phyloP scores from a whole-genome alignment of 768 basidiomycete genomes.

The Tulasnella sp. region DNA sequence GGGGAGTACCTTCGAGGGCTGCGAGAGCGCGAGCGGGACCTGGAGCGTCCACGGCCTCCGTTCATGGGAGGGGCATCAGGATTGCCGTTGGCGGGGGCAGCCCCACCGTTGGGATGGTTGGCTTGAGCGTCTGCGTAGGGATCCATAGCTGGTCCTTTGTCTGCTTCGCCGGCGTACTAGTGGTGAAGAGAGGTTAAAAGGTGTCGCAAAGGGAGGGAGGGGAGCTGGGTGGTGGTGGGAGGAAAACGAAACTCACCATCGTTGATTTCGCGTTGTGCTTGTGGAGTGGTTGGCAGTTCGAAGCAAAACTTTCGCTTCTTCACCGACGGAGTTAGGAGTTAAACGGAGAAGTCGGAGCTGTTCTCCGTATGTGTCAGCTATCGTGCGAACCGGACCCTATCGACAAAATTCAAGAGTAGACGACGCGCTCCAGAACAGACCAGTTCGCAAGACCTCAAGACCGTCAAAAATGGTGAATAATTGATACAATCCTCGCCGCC shows the following conservation, averaged over 20 bases:
- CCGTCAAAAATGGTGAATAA: slow-evolving; percentile 27
- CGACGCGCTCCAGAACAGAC: slow-evolving; percentile 18
- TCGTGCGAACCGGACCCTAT: slow-evolving; percentile 1
- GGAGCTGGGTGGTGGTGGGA: slow-evolving; percentile 11
- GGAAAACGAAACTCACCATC: slow-evolving; percentile 1
- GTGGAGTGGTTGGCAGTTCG: neutral
- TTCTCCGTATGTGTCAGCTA: neutral
- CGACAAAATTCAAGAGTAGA: slow-evolving; percentile 23
- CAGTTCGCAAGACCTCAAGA: slow-evolving; percentile 18
- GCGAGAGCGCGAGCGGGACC: slow-evolving; percentile 63
- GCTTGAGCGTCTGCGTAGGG: slow-evolving; percentile 25
- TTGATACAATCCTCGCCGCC: neutral
- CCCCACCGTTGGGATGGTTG: neutral
- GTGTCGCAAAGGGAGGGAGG: neutral
- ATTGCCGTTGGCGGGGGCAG: slow-evolving; percentile 35
- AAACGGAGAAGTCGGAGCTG: neutral
- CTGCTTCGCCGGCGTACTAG: slow-evolving; percentile 21
- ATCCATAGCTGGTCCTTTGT: slow-evolving; percentile 22
- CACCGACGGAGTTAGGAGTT: slow-evolving; percentile 6
- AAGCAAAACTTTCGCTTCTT: slow-evolving; percentile 13
- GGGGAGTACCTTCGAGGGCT: slow-evolving; percentile 48
- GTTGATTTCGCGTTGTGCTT: neutral
- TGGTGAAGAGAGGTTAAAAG: neutral
- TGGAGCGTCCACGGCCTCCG: slow-evolving; percentile 32
- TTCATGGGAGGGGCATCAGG: neutral